Evolutionary conservation across 1,284 basidiomycete species (phyloP), one percentile per base, ranked within the genome.

Genomic region (Kalmanozyma brasiliensis): DNA sequence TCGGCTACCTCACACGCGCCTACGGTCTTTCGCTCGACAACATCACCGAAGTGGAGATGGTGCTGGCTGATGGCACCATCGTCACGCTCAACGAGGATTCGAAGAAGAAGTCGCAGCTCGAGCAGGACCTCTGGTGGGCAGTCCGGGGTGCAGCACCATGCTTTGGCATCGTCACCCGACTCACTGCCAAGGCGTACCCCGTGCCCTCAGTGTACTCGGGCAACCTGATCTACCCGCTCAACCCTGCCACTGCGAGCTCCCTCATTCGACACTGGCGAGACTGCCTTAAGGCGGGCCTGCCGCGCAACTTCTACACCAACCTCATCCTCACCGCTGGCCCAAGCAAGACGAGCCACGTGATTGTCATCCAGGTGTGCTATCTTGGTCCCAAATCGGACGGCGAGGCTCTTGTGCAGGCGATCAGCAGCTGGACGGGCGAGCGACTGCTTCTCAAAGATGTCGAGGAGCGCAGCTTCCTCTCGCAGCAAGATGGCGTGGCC

Each of bases 191-290:
- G 87, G 93, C 93, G 16, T 94, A 87, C 81, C 92, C 92, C 3
- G 87, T 94, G 2, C 91, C 92, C 3, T 88, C 91, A 13, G 92
- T 94, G 2, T 94, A 91, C 72, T 91, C 92, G 14, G 93, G 92
- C 10, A 94, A 93, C 80, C 85, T 94, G 48, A 89, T 95, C 73
- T 95, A 91, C 82, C 90, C 91, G 23, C 93, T 94, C 84, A 89
- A 92, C 79, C 87, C 87, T 41, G 86, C 88, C 8, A 94, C 92
- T 0, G 90, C 93, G 0, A 88, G 91, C 8, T 92, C 91, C 8
- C 87, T 95, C 32, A 89, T 95, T 79, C 90, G 89, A 68, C 93
- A 95, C 82, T 93, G 93, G 85, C 88, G 93, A 24, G 93, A 95
- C 82, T 94, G 92, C 78, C 87, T 94, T 83, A 94, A 94, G 78